Conservation (phyloP, 768 basidiomycete species). For the Clitopilus passeckerianus region DNA sequence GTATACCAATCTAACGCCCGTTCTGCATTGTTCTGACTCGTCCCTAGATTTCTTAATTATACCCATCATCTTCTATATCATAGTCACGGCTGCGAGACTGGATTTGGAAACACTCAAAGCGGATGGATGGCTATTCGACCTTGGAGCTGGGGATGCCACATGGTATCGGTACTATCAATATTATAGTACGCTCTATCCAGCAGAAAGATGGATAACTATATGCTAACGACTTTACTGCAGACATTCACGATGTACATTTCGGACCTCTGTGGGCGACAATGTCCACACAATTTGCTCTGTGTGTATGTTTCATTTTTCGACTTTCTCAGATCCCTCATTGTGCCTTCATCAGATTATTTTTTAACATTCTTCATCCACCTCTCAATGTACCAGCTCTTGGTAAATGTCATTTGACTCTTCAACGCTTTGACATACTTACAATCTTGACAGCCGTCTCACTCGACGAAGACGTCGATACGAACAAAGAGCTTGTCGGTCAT, state of each 20-base stretch:
- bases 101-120: constrained; percentile 55
- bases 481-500: constrained; percentile 89
- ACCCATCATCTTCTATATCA: constrained; percentile 78
- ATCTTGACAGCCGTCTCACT: constrained; percentile 72
- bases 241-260: constrained; percentile 65
- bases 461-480: constrained; percentile 82
- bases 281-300: constrained; percentile 93
- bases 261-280: constrained; percentile 73
- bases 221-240: constrained; percentile 1
- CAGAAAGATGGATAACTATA: neutral
- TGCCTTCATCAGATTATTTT: constrained; percentile 54
- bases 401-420: constrained; percentile 20
- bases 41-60: constrained; percentile 72
- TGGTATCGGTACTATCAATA: constrained; percentile 90
- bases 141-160: constrained; percentile 29
- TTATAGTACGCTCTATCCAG: constrained; percentile 42
- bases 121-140: constrained; percentile 85
- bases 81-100: constrained; percentile 59
- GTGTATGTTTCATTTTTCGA: constrained; percentile 21
- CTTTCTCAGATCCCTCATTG: constrained; percentile 1
- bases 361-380: constrained; percentile 82
- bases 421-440: neutral
- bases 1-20: constrained; percentile 18
- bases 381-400: constrained; percentile 88
- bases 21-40: neutral